Base-by-base conservation (phyloP, 441 rosid genomes). In the Pelargonium australe region DNA sequence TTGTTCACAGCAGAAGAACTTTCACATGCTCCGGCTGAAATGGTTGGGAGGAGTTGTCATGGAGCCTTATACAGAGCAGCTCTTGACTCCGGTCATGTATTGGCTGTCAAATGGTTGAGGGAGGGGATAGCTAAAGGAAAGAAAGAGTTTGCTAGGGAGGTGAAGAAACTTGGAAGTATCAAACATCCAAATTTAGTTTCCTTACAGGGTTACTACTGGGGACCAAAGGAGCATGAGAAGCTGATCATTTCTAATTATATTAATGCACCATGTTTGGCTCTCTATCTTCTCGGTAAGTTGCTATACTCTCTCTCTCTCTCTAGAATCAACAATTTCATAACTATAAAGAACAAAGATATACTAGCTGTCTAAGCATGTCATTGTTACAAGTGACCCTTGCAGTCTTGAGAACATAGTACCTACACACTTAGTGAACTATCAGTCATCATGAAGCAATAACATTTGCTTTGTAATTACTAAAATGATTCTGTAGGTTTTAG, bases 201-300 rank as follows among this genome's bases (percentile, higher is more conserved):
- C 63, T 75, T 90, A 68, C 89, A 62, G 25, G 97, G 95, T 72
- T 93, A 85, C 77, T 93, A 90, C 73, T 90, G 97, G 86, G 95
- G 97, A 3, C 89, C 95, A 13, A 83, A 75, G 73, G 97, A 89
- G 75, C 95, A 90, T 37, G 98, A 89, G 80, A 93, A 86, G 78
- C 83, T 93, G 76, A 74, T 93, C 77, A 71, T 93, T 75, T 85
- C 92, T 25, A 80, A 77, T 68, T 88, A 83, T 73, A 61, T 87
- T 10, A 76, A 85, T 49, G 97, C 87, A 55, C 81, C 79, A 2
- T 84, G 88, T 70, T 79, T 93, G 78, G 87, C 89, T 70, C 80
- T 79, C 83, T 80, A 87, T 83, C 88, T 93, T 75, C 96, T 87
- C 79, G 92, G 98, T 93, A 83, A 73, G 65, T 41, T 74, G 41